phyloP scores from a whole-genome alignment of 208 protist species.

The Crithidia sp. region DNA sequence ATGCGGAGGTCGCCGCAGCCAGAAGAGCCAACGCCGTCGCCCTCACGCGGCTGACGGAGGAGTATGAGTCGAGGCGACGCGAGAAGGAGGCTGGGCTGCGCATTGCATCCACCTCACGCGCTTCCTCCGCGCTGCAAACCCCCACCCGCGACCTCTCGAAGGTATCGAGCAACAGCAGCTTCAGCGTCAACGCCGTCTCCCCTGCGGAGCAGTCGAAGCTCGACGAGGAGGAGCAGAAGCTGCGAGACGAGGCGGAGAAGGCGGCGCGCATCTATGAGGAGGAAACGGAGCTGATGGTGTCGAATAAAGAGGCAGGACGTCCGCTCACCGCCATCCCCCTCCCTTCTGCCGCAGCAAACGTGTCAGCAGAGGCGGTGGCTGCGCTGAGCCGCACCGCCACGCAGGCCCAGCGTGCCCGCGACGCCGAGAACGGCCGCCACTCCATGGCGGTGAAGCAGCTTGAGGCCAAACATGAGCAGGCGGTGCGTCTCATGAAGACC shows the following conservation, averaged over 20 bases:
- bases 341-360: conserved; percentile 7
- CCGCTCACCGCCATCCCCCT: conserved; percentile 18
- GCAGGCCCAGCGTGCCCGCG: conserved; percentile 38
- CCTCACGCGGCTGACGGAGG: conserved; percentile 14
- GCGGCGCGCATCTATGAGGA: conserved; percentile 37
- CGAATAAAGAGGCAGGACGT: conserved; percentile 20
- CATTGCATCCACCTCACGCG: neutral
- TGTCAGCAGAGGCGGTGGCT: conserved; percentile 30
- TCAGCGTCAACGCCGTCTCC: conserved; percentile 20
- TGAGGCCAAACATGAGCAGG: conserved; percentile 55
- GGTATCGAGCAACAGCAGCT: neutral
- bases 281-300: conserved; percentile 46
- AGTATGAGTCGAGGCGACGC: conserved; percentile 10
- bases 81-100: conserved; percentile 22
- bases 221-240: conserved; percentile 38
- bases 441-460: conserved; percentile 48
- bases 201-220: conserved; percentile 30
- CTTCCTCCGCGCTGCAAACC: neutral
- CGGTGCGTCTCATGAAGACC: conserved; percentile 42
- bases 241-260: conserved; percentile 30
- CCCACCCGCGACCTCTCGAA: conserved; percentile 9
- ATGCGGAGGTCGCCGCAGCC: conserved; percentile 23
- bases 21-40: conserved; percentile 12
- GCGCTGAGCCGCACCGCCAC: conserved; percentile 27
- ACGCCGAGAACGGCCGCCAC: conserved; percentile 42